Evolutionary conservation across 2,329 filamentous ascomycete species (phyloP).

Genomic region (Colletotrichum graminicola): DNA sequence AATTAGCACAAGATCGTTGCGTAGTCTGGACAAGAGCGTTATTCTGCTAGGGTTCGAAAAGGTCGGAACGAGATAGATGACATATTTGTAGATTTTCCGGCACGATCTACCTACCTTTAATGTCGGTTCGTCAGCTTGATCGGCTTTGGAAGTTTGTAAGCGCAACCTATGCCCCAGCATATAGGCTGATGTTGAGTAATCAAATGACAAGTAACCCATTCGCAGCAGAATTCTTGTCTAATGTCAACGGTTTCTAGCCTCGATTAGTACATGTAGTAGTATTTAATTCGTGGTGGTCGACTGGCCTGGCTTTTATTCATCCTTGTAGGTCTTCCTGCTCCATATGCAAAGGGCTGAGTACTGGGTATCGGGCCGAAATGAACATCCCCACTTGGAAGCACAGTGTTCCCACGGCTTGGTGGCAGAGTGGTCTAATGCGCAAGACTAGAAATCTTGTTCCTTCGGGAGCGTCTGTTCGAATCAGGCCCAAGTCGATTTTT

Average conservation of each 20-base stretch:
- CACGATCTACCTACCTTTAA: slow-evolving; percentile 1
- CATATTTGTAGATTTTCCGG: slow-evolving; percentile 84
- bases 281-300: too few relatives aligned
- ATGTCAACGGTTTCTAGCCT: too few relatives aligned
- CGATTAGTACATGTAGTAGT: too few relatives aligned
- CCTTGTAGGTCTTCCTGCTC: too few relatives aligned
- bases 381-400: background rate
- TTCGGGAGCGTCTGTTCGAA: slow-evolving; percentile 29
- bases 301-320: too few relatives aligned
- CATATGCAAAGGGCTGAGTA: too few relatives aligned
- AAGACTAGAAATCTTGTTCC: slow-evolving; percentile 30
- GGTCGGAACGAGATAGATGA: slow-evolving; percentile 90
- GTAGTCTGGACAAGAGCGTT: slow-evolving; percentile 79
- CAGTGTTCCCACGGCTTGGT: background rate
- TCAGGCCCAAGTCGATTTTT: slow-evolving; percentile 23
- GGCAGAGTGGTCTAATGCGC: slow-evolving; percentile 29
- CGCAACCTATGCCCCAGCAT: too few relatives aligned
- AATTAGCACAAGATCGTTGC: slow-evolving; percentile 76
- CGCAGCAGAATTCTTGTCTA: too few relatives aligned
- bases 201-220: too few relatives aligned
- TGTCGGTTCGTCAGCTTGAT: background rate
- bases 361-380: too few relatives aligned
- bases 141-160: rapidly evolving
- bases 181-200: too few relatives aligned
- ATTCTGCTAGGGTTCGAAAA: slow-evolving; percentile 90